These are phyloP conservation scores for Aspergillus sclerotioniger DNA, from an alignment of 495 filamentous ascomycete species.

Conservation along the genomic window DNA sequence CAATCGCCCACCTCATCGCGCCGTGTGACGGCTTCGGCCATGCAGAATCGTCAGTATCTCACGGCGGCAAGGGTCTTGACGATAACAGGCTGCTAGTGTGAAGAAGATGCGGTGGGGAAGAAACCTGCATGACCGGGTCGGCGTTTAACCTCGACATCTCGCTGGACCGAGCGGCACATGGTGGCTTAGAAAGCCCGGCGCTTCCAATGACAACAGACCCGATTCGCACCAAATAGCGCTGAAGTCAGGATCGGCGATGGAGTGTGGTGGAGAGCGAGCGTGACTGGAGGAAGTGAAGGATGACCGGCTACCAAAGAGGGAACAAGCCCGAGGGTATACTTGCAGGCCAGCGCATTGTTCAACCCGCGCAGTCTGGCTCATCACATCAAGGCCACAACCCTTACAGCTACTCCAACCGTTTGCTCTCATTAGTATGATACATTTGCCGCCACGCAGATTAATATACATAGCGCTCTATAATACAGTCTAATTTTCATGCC, in stretches of 20 bases:
- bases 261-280: background rate
- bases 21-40: no score
- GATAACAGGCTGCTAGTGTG: slow-evolving; percentile 25
- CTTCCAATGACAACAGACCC: background rate
- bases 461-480: slow-evolving; percentile 16
- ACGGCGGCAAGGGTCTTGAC: slow-evolving; percentile 27
- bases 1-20: no score
- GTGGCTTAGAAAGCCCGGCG: slow-evolving; percentile 9
- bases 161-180: slow-evolving; percentile 15
- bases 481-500: slow-evolving; percentile 25
- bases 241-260: background rate
- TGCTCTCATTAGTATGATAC: slow-evolving; percentile 25
- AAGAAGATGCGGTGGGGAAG: slow-evolving; percentile 18
- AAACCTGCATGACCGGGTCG: slow-evolving; percentile 17
- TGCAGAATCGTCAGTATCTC: no score
- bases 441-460: slow-evolving; percentile 12
- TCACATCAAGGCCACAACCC: background rate
- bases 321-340: no score
- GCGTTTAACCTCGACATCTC: slow-evolving; percentile 25
- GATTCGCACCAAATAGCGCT: background rate
- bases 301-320: no score
- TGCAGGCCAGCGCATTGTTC: no score
- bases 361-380: no score
- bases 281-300: background rate
- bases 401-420: no score